phyloP scores from a whole-genome alignment of 441 rosid genomes.

The Gossypium davidsonii region DNA sequence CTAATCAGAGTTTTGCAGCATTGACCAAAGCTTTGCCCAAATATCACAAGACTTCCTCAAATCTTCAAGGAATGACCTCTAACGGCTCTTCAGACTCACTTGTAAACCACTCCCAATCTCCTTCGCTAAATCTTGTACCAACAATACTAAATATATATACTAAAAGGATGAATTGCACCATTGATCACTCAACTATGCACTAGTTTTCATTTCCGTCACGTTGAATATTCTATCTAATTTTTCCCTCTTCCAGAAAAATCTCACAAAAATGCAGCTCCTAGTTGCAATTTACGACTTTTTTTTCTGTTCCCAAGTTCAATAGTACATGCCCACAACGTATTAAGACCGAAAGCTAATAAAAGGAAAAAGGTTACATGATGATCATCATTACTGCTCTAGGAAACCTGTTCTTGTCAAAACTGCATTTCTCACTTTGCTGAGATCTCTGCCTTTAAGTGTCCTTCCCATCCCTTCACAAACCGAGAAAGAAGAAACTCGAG shows the following conservation, averaged over 20 bases:
- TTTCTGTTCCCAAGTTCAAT: too few relatives aligned
- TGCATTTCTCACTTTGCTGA: conserved; percentile 85
- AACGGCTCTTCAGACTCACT: too few relatives aligned
- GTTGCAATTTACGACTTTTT: background rate
- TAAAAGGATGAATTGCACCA: too few relatives aligned
- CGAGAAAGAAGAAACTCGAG: conserved; percentile 75
- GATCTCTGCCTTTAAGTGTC: conserved; percentile 97
- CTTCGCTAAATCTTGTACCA: too few relatives aligned
- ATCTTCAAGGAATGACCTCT: too few relatives aligned
- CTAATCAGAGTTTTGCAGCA: too few relatives aligned
- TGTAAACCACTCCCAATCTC: too few relatives aligned
- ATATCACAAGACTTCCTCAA: too few relatives aligned
- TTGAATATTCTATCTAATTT: background rate
- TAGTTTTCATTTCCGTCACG: too few relatives aligned
- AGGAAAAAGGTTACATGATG: conserved; percentile 23
- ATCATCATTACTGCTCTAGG: conserved; percentile 41
- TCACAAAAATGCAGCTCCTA: conserved; percentile 27
- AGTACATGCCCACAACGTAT: background rate
- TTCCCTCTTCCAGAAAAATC: conserved; percentile 12
- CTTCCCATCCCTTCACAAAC: conserved; percentile 91
- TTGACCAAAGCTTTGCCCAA: too few relatives aligned
- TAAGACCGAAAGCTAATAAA: background rate
- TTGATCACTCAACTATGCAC: too few relatives aligned
- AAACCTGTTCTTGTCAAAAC: conserved; percentile 89
- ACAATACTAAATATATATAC: too few relatives aligned